Percentiles rank a stretch among this genome's conserved stretches.
phyloP scores from a whole-genome alignment of 768 basidiomycete genomes.

The Tephrocybe sp. region DNA sequence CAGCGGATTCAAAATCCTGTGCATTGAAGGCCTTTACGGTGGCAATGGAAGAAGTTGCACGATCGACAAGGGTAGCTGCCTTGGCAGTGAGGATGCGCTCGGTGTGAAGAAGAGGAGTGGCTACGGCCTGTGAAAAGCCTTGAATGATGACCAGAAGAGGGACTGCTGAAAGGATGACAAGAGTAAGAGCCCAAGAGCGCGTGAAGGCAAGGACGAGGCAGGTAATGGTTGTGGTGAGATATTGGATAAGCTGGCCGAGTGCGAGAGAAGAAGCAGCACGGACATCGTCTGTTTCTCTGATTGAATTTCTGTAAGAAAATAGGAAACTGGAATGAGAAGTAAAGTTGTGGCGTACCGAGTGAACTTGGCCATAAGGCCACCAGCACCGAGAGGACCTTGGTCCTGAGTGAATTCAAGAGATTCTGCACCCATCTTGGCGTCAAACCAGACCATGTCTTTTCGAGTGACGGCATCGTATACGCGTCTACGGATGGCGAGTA shows the following conservation, averaged over 20 bases:
- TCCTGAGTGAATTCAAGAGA: constrained; percentile 33
- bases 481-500: constrained; percentile 57
- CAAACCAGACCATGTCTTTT: constrained; percentile 90
- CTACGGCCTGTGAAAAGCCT: constrained; percentile 65
- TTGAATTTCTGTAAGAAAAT: not conserved
- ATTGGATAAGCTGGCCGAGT: constrained; percentile 74
- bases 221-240: constrained; percentile 74
- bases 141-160: constrained; percentile 81
- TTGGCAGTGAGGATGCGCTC: constrained; percentile 67
- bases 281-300: constrained; percentile 93
- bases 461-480: constrained; percentile 67
- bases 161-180: constrained; percentile 89
- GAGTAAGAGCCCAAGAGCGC: constrained; percentile 78
- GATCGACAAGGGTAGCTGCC: constrained; percentile 80
- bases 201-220: constrained; percentile 80
- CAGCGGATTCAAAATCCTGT: constrained; percentile 42
- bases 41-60: constrained; percentile 70
- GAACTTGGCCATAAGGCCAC: constrained; percentile 92
- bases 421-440: constrained; percentile 67
- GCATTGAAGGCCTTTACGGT: constrained; percentile 96
- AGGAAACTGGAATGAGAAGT: not conserved
- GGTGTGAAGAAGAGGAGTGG: constrained; percentile 59
- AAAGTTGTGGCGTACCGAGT: constrained; percentile 51
- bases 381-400: constrained; percentile 68
- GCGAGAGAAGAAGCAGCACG: constrained; percentile 81